phyloP scores from a whole-genome alignment of 148 eudicot species.

The Polygonum aviculare region DNA sequence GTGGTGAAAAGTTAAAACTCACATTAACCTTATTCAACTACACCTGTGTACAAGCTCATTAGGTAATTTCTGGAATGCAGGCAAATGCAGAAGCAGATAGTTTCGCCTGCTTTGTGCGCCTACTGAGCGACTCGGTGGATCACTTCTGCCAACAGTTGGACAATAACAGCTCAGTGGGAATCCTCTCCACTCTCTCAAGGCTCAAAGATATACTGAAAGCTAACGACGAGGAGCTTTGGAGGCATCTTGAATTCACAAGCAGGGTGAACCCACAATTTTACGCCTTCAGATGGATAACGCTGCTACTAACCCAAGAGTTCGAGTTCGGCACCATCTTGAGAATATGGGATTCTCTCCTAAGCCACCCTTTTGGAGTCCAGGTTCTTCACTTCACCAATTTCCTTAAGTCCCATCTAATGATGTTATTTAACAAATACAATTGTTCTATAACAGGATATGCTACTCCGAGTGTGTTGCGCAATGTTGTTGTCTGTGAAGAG shows the following conservation, averaged over 20 bases:
- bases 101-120: slow-evolving; percentile 50
- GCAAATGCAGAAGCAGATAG: slow-evolving; percentile 63
- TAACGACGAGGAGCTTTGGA: slow-evolving; percentile 59
- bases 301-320: slow-evolving; percentile 60
- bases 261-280: slow-evolving; percentile 67
- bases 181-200: slow-evolving; percentile 53
- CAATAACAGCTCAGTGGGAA: slow-evolving; percentile 51
- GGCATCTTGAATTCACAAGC: slow-evolving; percentile 49
- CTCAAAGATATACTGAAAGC: slow-evolving; percentile 38
- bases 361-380: slow-evolving; percentile 52
- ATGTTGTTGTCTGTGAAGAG: slow-evolving; percentile 49
- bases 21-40: background rate
- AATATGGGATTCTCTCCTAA: slow-evolving; percentile 61
- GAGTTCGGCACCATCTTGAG: slow-evolving; percentile 41
- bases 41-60: background rate
- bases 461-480: slow-evolving; percentile 57
- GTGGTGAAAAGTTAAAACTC: background rate
- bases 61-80: slow-evolving; percentile 21
- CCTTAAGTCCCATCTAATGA: no score
- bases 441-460: slow-evolving; percentile 40
- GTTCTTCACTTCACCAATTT: slow-evolving; percentile 21
- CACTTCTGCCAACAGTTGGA: slow-evolving; percentile 68
- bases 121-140: slow-evolving; percentile 55
- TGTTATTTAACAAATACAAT: background rate
- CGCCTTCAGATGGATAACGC: slow-evolving; percentile 68